Conservation (phyloP, 768 basidiomycete species). For the Hydnomerulius pinastri region DNA sequence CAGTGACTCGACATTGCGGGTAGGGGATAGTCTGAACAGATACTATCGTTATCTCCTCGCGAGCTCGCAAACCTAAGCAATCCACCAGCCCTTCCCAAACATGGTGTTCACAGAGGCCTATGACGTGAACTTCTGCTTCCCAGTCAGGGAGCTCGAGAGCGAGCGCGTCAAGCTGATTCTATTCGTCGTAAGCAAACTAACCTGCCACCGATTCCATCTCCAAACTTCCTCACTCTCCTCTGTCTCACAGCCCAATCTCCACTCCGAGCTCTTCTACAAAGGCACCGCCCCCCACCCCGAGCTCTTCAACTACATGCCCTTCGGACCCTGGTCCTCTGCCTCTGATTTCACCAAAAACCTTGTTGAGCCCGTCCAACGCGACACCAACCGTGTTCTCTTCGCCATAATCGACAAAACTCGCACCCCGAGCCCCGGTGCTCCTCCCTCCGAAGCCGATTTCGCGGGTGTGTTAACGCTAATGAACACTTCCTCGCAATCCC, state of each 20-base stretch:
- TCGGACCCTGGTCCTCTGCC: constrained; percentile 44
- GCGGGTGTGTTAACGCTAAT: constrained; percentile 55
- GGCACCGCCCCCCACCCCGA: constrained; percentile 35
- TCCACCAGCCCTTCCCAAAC: background rate
- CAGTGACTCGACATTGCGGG: too few species aligned
- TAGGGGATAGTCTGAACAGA: too few species aligned
- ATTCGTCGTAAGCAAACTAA: constrained; percentile 32
- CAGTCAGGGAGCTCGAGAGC: background rate
- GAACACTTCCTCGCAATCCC: constrained; percentile 41
- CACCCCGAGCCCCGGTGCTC: background rate
- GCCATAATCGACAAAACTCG: constrained; percentile 53
- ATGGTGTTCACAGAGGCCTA: background rate
- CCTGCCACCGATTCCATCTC: too few species aligned
- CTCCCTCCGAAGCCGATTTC: constrained; percentile 25
- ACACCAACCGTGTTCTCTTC: constrained; percentile 42
- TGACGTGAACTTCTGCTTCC: background rate
- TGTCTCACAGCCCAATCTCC: too few species aligned
- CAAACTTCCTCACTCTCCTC: too few species aligned
- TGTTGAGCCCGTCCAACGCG: constrained; percentile 37
- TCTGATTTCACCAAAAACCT: constrained; percentile 38
- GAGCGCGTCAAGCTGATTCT: background rate
- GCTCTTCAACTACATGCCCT: constrained; percentile 48
- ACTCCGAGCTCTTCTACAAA: constrained; percentile 35
- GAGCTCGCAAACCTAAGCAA: too few species aligned
- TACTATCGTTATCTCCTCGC: too few species aligned